Conservation (phyloP, 257 asterid genomes). For the Solanum pinnatisectum region DNA sequence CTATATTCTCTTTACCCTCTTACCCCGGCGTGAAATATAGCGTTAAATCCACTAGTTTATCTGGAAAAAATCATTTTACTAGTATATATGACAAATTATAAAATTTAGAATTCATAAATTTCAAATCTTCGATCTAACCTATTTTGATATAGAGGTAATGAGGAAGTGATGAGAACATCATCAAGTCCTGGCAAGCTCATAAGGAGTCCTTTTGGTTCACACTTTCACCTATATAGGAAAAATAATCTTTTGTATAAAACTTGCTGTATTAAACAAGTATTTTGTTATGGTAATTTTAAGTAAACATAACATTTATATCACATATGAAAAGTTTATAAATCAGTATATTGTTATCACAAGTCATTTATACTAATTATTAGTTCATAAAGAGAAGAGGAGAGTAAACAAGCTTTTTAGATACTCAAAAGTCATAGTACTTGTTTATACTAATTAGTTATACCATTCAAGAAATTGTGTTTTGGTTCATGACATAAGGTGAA, state of each 20-base stretch:
- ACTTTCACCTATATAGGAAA: not conserved
- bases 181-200: not conserved
- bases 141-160: not conserved
- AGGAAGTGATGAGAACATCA: not conserved
- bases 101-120: not conserved
- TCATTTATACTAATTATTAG: too few species aligned
- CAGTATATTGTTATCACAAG: not conserved
- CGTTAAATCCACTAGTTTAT: not conserved
- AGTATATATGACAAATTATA: not conserved
- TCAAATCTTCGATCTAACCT: not conserved
- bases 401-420: not conserved
- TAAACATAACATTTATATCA: not conserved
- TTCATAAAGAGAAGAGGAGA: not conserved
- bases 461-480: not conserved
- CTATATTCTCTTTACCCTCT: not conserved
- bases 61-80: not conserved
- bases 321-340: not conserved
- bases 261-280: too few species aligned
- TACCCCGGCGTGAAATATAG: fast-evolving
- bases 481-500: not conserved
- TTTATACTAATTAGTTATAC: not conserved
- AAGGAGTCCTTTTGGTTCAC: not conserved
- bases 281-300: not conserved
- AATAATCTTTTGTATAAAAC: not conserved
- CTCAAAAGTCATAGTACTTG: not conserved